These are phyloP conservation scores for Fusarium sacchari DNA, from an alignment of 2,329 filamentous ascomycete genomes.

Conservation along the genomic window DNA sequence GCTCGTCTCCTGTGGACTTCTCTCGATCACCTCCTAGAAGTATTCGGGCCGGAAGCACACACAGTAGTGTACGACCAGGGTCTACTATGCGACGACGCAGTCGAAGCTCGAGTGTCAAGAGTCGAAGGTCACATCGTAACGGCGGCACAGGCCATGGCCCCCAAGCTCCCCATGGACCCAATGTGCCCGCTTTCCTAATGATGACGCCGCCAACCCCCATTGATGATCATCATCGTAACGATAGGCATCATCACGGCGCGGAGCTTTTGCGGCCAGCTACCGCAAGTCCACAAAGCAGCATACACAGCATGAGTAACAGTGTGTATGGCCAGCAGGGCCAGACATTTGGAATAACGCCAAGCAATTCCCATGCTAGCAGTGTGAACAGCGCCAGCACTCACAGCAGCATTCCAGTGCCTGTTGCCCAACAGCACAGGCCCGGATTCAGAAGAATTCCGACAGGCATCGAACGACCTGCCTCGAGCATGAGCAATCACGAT, in stretches of 20 bases:
- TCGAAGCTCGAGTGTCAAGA: slow-evolving; percentile 64
- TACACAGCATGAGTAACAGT: slow-evolving; percentile 35
- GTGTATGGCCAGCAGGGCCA: slow-evolving; percentile 22
- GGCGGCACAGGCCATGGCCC: slow-evolving; percentile 41
- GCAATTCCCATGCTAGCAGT: slow-evolving; percentile 22
- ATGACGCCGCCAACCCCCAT: slow-evolving; percentile 60
- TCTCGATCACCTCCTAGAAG: slow-evolving; percentile 68
- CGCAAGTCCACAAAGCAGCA: slow-evolving; percentile 44
- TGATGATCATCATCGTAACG: slow-evolving; percentile 39
- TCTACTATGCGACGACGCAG: slow-evolving; percentile 56
- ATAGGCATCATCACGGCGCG: slow-evolving; percentile 39
- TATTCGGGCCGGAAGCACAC: slow-evolving; percentile 58
- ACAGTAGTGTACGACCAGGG: slow-evolving; percentile 58
- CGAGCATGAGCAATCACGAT: slow-evolving; percentile 47
- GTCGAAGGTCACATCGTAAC: slow-evolving; percentile 55
- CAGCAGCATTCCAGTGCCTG: slow-evolving; percentile 25
- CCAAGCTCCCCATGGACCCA: slow-evolving; percentile 36
- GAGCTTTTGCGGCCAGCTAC: slow-evolving; percentile 49
- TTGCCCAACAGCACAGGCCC: slow-evolving; percentile 27
- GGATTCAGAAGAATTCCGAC: slow-evolving; percentile 40
- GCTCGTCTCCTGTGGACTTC: slow-evolving; percentile 65
- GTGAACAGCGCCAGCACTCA: slow-evolving; percentile 29
- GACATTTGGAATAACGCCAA: slow-evolving; percentile 12
- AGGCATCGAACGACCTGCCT: slow-evolving; percentile 44
- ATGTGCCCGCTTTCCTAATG: slow-evolving; percentile 55